A percentile compares a stretch with the other conserved stretches of the same genome.
Conservation (phyloP, 1,284 basidiomycete genomes). For the Rhodotorula sp. region DNA sequence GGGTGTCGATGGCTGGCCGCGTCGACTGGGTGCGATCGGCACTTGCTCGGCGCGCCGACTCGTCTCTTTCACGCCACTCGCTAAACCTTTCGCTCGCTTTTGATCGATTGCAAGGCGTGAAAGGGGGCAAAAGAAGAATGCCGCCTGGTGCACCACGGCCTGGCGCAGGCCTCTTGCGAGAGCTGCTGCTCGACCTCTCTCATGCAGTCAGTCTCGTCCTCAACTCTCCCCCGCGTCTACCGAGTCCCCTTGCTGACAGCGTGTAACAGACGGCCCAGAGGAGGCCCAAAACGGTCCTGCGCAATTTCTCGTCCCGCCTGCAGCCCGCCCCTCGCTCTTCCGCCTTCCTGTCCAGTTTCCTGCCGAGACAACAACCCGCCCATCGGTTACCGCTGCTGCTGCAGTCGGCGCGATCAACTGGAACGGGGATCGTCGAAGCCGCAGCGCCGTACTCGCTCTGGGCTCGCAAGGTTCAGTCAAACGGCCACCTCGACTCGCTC, state of each 20-base stretch:
- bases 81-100: background rate
- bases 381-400: too few species aligned
- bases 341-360: background rate
- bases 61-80: background rate
- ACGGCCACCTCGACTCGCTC: conserved; percentile 1
- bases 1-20: too few species aligned
- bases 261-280: conserved; percentile 2
- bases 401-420: background rate
- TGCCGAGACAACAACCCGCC: background rate
- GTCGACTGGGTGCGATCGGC: too few species aligned
- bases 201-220: conserved; percentile 13
- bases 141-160: conserved; percentile 9
- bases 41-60: background rate
- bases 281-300: background rate
- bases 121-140: background rate
- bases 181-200: conserved; percentile 22
- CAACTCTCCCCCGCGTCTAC: background rate
- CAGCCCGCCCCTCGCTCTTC: background rate
- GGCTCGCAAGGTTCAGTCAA: conserved; percentile 1
- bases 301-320: conserved; percentile 17
- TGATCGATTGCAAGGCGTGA: background rate
- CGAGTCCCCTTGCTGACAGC: background rate
- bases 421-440: background rate
- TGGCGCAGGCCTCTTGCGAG: conserved; percentile 8
- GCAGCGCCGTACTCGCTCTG: conserved; percentile 6